Evolutionary conservation across 1,284 basidiomycete genomes (phyloP), one percentile per base, ranked within the genome.

Genomic region (Abortiporus biennis): DNA sequence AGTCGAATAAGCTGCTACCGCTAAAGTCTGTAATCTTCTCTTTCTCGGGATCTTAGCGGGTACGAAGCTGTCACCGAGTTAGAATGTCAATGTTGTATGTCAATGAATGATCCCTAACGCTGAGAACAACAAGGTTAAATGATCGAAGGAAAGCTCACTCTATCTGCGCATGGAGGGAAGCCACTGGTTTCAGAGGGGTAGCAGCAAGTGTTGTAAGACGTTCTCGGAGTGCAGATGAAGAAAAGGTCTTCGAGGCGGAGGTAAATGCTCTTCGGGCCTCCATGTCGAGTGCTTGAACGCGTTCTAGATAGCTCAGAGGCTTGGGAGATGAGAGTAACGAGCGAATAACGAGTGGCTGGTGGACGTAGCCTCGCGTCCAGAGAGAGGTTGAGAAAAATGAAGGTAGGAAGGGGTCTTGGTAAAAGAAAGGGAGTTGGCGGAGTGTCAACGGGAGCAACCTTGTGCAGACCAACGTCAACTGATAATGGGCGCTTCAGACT

Each of bases 1-100:
- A 9, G 86, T 74, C 12, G 88, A 88, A 92, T 91, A 97, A 40
- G 84, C 55, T 9, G 93, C 85, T 31, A 99, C 94, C 0, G 78
- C 85, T 42, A 90, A 69, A 44, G 86, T 94, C 67, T 95, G 91
- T 43, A 94, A 61, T 52, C 92, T 73, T 47, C 92, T 73, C 58
- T 80, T 80, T 44, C 78, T 70, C n/a, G 88, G 88, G 49, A 92
- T 79, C 55, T 74, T 72, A 11, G 80, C 70, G 1, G 85, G 85
- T 3, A 78, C 85, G 52, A 85, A 88, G 40, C 85, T 87, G 47
- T 13, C 39, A 19, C 17, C 17, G 23, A 37, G 39, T 33, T 38
- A 36, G 20, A 22, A 20, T 19, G 36, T 38, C 33, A 50, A 40
- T 34, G 34, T 8, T 17, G 32, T n/a, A 34, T 34, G 32, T 16